Conservation (phyloP, 257 asterid genomes). For the Penstemon davidsonii region DNA sequence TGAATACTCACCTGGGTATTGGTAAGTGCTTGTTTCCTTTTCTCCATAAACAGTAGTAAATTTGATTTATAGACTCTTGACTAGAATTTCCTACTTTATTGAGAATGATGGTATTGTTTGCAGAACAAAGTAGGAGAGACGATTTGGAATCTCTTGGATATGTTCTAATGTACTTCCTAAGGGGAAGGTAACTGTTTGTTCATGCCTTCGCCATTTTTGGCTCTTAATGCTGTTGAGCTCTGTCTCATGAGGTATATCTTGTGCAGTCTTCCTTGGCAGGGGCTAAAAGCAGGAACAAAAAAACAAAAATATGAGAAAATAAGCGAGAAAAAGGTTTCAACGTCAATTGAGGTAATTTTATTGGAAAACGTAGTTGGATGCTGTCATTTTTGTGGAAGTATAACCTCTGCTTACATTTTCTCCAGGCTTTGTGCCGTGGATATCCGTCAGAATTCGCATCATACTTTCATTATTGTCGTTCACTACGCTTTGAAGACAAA, state of each 20-base stretch:
- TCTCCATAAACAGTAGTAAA: background rate
- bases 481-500: conserved; percentile 35
- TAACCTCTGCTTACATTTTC: background rate
- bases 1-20: conserved; percentile 39
- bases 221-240: conserved; percentile 9
- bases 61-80: background rate
- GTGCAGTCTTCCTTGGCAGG: conserved; percentile 52
- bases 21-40: conserved; percentile 24
- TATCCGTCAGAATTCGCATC: conserved; percentile 42
- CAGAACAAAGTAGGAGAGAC: conserved; percentile 41
- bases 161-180: conserved; percentile 37
- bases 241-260: background rate
- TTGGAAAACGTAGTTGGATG: background rate
- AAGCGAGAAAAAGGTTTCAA: conserved; percentile 42
- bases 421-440: conserved; percentile 37
- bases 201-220: background rate
- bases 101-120: background rate
- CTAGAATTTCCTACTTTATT: background rate
- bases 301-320: conserved; percentile 46
- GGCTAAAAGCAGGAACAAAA: conserved; percentile 42
- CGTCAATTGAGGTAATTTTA: conserved; percentile 42
- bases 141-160: conserved; percentile 41
- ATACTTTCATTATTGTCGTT: conserved; percentile 35
- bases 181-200: conserved; percentile 35
- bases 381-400: background rate